These are phyloP conservation scores for Capsella rubella DNA, from an alignment of 441 rosid species.

Conservation along the genomic window DNA sequence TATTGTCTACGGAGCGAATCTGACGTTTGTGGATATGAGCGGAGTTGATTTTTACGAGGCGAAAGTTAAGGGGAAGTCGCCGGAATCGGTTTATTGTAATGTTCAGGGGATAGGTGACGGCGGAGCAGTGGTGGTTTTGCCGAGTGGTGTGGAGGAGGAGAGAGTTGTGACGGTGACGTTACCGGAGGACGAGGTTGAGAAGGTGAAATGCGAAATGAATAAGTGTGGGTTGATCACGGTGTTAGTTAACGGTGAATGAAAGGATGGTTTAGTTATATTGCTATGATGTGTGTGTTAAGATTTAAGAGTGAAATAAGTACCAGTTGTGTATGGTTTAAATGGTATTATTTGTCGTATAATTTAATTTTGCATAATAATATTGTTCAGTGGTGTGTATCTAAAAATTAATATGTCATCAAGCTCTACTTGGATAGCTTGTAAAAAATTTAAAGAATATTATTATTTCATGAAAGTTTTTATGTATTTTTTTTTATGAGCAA, in stretches of 20 bases:
- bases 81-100: conserved; percentile 51
- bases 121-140: conserved; percentile 62
- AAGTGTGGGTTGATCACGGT: conserved; percentile 29
- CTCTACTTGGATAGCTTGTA: no score
- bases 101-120: conserved; percentile 72
- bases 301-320: no score
- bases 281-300: no score
- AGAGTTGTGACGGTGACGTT: conserved; percentile 60
- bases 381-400: no score
- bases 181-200: conserved; percentile 51
- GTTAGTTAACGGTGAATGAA: conserved; percentile 2
- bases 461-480: no score
- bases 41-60: conserved; percentile 53
- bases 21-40: conserved; percentile 71
- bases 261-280: background rate
- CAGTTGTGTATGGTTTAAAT: no score
- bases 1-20: conserved; percentile 65
- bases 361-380: no score
- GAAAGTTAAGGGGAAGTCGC: conserved; percentile 46
- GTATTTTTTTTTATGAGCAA: no score
- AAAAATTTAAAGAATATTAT: no score
- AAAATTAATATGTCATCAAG: no score
- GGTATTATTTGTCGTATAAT: no score
- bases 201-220: conserved; percentile 56
- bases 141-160: conserved; percentile 45